phyloP scores from a whole-genome alignment of 2,329 filamentous ascomycete genomes.

The Pyrenochaeta sp. region DNA sequence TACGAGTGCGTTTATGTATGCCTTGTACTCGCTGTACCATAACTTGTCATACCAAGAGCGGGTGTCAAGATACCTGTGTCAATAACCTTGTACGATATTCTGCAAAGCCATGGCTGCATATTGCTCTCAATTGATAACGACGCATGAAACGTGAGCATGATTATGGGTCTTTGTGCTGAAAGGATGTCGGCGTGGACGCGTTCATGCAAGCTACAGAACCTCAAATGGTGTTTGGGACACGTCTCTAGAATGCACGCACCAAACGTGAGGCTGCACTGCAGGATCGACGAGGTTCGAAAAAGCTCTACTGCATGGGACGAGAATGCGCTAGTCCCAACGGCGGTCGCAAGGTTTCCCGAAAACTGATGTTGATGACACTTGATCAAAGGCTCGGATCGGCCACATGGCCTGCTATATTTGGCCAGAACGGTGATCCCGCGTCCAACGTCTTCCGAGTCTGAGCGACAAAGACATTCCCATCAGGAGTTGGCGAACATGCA shows the following conservation, averaged over 20 bases:
- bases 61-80: background rate
- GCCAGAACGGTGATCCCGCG: constrained; percentile 3
- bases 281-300: too few species aligned
- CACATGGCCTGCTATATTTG: constrained; percentile 10
- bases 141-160: too few species aligned
- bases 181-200: too few species aligned
- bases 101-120: constrained; percentile 4
- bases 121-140: too few species aligned
- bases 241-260: too few species aligned
- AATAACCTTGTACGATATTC: constrained; percentile 7
- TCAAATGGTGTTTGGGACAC: too few species aligned
- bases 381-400: constrained; percentile 15
- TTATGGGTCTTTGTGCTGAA: too few species aligned
- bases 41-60: background rate
- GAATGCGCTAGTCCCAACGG: constrained; percentile 6
- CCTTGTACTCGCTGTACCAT: constrained; percentile 30
- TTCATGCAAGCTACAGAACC: too few species aligned
- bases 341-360: constrained; percentile 6
- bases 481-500: background rate
- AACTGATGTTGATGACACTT: constrained; percentile 10
- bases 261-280: too few species aligned
- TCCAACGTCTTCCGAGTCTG: background rate
- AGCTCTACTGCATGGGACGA: too few species aligned
- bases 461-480: background rate
- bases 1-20: constrained; percentile 26